Evolutionary conservation across 345 rosid species (phyloP), one percentile per base, ranked within the genome.

Genomic region (Boechera stricta): DNA sequence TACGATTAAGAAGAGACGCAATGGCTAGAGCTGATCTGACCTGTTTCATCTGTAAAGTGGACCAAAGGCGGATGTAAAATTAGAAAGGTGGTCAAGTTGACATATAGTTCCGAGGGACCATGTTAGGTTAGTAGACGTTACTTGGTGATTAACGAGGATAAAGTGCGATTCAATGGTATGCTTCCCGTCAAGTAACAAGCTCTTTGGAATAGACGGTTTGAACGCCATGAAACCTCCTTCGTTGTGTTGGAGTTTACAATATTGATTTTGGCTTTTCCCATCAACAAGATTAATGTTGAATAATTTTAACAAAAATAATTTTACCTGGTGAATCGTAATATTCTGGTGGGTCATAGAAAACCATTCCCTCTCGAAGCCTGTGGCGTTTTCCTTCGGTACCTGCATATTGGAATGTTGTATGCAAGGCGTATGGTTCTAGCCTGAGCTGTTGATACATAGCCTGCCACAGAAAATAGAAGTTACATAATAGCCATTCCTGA

Each of bases 301-400:
- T 3, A 49, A 44, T 44, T 58, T 53, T 45, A 15, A 21, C 47
- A 24, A 67, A 7, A 42, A 42, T 39, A 57, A 21, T 54, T 66
- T 73, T 89, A 95, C 99, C 98, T 77, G 93, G 87, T 24, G 81
- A 67, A 76, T 95, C 92, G 75, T 88, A 92, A 80, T 95, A 95
- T 61, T 91, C 98, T 10, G 94, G 91, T 41, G 92, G 93, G 81
- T 95, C 98, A 83, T 85, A 91, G 79, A 95, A 95, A 64, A 85
- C 81, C 94, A 84, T 92, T 74, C 82, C 97, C 68, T 95, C 99
- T 66, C 99, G 89, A 69, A 95, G 80, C 64, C 99, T 88, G 63
- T 95, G 98, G 51, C 99, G 94, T 87, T 92, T 92, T 71, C 99
- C 99, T 67, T 91, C 99, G 3, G 99, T 95, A 59, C 97, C 99